Evolutionary conservation across 169 alveolate species (phyloP), one percentile per base, ranked within the genome.

Genomic region (Perkinsus marinus): DNA sequence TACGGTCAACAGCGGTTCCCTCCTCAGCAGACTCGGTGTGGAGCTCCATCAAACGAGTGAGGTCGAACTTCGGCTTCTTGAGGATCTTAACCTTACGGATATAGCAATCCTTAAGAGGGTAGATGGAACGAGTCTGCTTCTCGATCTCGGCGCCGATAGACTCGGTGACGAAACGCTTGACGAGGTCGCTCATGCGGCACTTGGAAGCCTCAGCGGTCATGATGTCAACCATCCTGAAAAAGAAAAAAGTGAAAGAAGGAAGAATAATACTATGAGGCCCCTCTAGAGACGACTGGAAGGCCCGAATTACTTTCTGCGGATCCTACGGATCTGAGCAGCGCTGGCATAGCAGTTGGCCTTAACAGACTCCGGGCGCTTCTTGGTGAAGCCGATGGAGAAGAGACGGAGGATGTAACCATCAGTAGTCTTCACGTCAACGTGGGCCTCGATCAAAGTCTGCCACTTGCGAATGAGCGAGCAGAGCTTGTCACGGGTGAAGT

Each of bases 341-440:
- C 97, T 97, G 47, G 99, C 99, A 94, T 98, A 99, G 97, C 99
- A 97, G 47, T 99, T 98, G 57, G 98, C 96, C 97, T 97, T 98
- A 93, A 97, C 96, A 36, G 36, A 19, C 19, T 47, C 96, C 39
- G 90, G 94, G 92, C 95, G 94, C 92, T 95, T 97, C 92, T 97
- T 97, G 68, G 99, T 99, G 96, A 98, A 98, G 90, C 98, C 99
- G 92, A 99, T 97, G 95, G 98, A 96, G 96, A 99, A 99, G 97
- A 99, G 94, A 93, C 99, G 97, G 93, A 98, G 96, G 91, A 96
- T 96, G 95, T 97, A 98, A 57, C 99, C 99, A 93, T 98, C 99
- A 39, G 96, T 94, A 68, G 99, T 98, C 95, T 97, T 98, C 91
- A 98, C 99, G 90, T 98, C 99, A 68, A 98, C 98, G 94, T 95